These are phyloP conservation scores for Oryza australiensis DNA, from an alignment of 176 grass and related monocot genomes.

Conservation along the genomic window DNA sequence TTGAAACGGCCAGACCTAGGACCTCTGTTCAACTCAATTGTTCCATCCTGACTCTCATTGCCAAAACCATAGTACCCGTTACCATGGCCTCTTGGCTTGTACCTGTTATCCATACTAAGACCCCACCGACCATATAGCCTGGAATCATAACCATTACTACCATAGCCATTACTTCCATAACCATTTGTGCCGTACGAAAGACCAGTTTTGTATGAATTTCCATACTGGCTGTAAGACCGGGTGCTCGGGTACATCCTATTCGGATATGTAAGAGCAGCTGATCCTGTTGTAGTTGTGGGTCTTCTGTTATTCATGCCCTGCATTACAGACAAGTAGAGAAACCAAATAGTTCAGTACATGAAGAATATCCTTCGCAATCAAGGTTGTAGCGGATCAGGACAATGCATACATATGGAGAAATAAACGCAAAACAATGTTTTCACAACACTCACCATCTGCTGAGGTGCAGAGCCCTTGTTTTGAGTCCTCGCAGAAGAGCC, in stretches of 20 bases:
- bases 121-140: conserved; percentile 69
- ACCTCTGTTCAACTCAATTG: conserved; percentile 86
- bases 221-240: conserved; percentile 61
- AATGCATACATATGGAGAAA: background rate
- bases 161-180: conserved; percentile 43
- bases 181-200: conserved; percentile 42
- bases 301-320: conserved; percentile 45
- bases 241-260: conserved; percentile 79
- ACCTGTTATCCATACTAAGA: conserved; percentile 59
- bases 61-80: conserved; percentile 73
- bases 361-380: background rate
- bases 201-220: conserved; percentile 56
- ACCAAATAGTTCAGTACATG: background rate
- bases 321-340: conserved; percentile 26
- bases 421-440: background rate
- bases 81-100: conserved; percentile 64
- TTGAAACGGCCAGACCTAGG: conserved; percentile 81
- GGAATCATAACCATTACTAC: conserved; percentile 67
- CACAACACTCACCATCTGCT: conserved; percentile 50
- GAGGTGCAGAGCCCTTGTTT: conserved; percentile 51
- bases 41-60: conserved; percentile 74
- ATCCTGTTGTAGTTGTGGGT: conserved; percentile 54
- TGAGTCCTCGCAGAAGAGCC: conserved; percentile 59
- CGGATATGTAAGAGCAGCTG: conserved; percentile 49
- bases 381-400: background rate